Conservation (phyloP, 2,329 filamentous ascomycete species). For the Geosmithia morbida region DNA sequence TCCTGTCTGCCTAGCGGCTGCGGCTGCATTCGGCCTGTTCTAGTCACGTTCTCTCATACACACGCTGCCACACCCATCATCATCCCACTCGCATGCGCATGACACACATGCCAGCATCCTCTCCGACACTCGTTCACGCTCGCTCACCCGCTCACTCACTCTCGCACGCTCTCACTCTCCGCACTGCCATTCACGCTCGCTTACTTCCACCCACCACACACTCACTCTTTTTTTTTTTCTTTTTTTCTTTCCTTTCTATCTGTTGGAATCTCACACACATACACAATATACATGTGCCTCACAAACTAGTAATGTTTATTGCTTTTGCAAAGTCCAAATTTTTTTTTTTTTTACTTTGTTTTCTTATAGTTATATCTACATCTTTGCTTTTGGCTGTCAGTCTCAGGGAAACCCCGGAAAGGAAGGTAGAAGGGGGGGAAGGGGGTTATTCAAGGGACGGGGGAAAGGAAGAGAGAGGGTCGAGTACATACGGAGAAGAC, state of each 20-base stretch:
- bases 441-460: too few species aligned
- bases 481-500: too few species aligned
- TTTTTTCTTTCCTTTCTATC: background rate
- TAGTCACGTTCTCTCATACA: background rate
- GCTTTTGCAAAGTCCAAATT: background rate
- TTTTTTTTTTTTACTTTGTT: background rate
- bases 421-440: too few species aligned
- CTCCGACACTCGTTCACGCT: background rate
- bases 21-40: slow-evolving; percentile 1
- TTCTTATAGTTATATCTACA: background rate
- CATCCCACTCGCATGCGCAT: background rate
- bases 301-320: background rate
- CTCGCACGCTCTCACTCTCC: too few species aligned
- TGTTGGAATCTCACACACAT: background rate
- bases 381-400: too few species aligned
- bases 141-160: too few species aligned
- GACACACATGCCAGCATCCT: background rate
- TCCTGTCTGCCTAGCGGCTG: slow-evolving; percentile 2
- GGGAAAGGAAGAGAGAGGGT: too few species aligned
- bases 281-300: background rate
- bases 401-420: too few species aligned
- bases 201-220: too few species aligned
- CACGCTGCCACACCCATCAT: too few species aligned
- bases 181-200: too few species aligned
- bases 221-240: too few species aligned